These are phyloP conservation scores for Linnemannia hyalina DNA, from an alignment of 192 early-diverging fungal species.

Conservation along the genomic window DNA sequence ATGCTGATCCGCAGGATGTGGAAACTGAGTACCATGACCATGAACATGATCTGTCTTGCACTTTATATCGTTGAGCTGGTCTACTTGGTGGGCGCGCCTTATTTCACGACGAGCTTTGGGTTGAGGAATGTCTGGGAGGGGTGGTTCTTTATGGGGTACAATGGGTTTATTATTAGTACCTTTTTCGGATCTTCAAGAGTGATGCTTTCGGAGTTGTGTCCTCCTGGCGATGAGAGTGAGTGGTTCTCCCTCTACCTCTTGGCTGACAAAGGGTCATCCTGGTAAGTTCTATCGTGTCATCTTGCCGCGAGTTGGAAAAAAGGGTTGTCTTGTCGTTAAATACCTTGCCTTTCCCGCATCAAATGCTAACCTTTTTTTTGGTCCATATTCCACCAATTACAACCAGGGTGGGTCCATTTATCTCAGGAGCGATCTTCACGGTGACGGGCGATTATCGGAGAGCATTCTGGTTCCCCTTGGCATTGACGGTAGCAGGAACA, in stretches of 20 bases:
- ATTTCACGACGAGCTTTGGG: conserved; percentile 59
- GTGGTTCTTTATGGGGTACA: conserved; percentile 35
- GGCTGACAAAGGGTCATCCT: conserved; percentile 71
- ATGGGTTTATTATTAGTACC: conserved; percentile 61
- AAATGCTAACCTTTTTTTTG: neutral
- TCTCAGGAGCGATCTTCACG: conserved; percentile 73
- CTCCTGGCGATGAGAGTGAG: conserved; percentile 71
- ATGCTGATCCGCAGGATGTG: conserved; percentile 59
- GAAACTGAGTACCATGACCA: conserved; percentile 56
- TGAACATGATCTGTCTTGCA: conserved; percentile 57
- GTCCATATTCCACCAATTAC: neutral
- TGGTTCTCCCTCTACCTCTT: conserved; percentile 75
- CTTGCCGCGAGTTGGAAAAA: neutral
- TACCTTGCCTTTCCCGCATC: neutral
- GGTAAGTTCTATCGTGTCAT: conserved; percentile 16
- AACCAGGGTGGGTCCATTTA: conserved; percentile 73
- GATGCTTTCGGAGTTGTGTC: conserved; percentile 69
- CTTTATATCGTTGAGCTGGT: conserved; percentile 59
- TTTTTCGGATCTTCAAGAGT: conserved; percentile 66
- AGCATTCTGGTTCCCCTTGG: conserved; percentile 65
- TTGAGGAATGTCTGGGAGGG: conserved; percentile 52
- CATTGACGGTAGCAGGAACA: conserved; percentile 56
- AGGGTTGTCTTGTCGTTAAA: neutral
- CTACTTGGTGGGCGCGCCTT: conserved; percentile 64
- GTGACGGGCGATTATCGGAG: conserved; percentile 61